Evolutionary conservation across 352 stramenopile species (phyloP).

Genomic region (Aphanomyces astaci): DNA sequence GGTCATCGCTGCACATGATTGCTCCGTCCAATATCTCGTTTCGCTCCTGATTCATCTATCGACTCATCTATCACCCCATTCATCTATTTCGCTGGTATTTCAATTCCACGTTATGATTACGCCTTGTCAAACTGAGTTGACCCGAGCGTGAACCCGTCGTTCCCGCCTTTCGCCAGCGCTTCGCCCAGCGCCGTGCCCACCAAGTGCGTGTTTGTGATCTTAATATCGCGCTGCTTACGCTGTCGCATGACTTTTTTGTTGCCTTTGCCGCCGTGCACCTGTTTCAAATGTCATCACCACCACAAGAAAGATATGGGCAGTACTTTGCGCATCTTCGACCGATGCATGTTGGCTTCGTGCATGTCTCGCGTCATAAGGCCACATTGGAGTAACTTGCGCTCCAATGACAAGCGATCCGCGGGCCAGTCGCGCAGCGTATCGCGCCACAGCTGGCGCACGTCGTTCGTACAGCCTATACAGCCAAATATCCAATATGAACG

Average conservation of each 20-base stretch:
- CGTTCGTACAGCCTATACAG: slow-evolving; percentile 61
- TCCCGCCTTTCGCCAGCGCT: slow-evolving; percentile 58
- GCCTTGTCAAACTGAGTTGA: slow-evolving; percentile 73
- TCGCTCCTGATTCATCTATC: no score
- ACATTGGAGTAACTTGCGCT: slow-evolving; percentile 70
- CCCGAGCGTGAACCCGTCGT: slow-evolving; percentile 72
- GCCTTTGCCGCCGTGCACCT: slow-evolving; percentile 62
- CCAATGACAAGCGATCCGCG: slow-evolving; percentile 62
- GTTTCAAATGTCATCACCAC: neutral
- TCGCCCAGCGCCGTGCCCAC: slow-evolving; percentile 80
- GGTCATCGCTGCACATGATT: no score
- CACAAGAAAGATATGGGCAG: neutral
- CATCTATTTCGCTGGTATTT: no score
- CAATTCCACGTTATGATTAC: no score
- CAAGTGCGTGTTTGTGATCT: slow-evolving; percentile 84
- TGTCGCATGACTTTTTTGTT: slow-evolving; percentile 59
- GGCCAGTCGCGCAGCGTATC: slow-evolving; percentile 70
- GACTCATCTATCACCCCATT: no score
- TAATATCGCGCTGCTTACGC: slow-evolving; percentile 81
- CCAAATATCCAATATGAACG: neutral
- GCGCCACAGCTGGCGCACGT: slow-evolving; percentile 75
- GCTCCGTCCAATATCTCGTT: no score
- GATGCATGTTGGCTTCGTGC: slow-evolving; percentile 61
- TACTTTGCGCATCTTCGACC: slow-evolving; percentile 53
- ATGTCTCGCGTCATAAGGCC: slow-evolving; percentile 48